Evolutionary conservation across 1,284 basidiomycete genomes (phyloP), one percentile per base, ranked within the genome.

Genomic region (Cryptococcus sp.): DNA sequence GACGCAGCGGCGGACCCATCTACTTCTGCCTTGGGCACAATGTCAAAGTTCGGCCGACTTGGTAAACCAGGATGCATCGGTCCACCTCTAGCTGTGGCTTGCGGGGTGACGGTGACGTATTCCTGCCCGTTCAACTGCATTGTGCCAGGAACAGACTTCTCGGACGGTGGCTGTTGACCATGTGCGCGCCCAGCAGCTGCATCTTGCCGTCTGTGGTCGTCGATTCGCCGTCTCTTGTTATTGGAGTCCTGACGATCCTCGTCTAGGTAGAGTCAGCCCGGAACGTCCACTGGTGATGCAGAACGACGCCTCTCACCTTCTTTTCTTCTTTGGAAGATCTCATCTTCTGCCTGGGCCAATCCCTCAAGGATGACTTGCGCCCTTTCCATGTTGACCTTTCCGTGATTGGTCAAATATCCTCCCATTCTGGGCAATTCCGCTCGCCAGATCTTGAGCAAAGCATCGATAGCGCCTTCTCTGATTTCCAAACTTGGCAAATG

Each of bases 401-500:
- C 96, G 78, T 97, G 88, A 73, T 97, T 90, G 60, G 95, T 95
- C 68, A 99, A 74, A 81, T 97, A 99, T 52, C 94, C 95, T 54
- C 93, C 93, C 94, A 99, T 97, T 71, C 88, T 85, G 15, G 90
- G 88, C 43, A 99, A 81, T 75, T 94, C 91, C 77, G 84, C 83
- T 80, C 91, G 93, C 96, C 96, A 99, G 58, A 99, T 97, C 77
- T 85, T 88, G 72, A 99, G 82, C 60, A 99, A 82, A 53, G 89
- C 93, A 82, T 99, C 96, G 81, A 99, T 97, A 30, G 95, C 96
- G 57, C 95, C 96, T 81, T 99, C 96, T 70, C 96, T 86, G 75
- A 99, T 99, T 83, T 99, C 96, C 82, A 99, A 86, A 60, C 89
- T 92, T 22, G 96, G 96, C 61, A 99, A 83, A 81, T 99, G 96